These are phyloP conservation scores for Graphilbum fragrans DNA, from an alignment of 2,329 filamentous ascomycete genomes.

Conservation along the genomic window DNA sequence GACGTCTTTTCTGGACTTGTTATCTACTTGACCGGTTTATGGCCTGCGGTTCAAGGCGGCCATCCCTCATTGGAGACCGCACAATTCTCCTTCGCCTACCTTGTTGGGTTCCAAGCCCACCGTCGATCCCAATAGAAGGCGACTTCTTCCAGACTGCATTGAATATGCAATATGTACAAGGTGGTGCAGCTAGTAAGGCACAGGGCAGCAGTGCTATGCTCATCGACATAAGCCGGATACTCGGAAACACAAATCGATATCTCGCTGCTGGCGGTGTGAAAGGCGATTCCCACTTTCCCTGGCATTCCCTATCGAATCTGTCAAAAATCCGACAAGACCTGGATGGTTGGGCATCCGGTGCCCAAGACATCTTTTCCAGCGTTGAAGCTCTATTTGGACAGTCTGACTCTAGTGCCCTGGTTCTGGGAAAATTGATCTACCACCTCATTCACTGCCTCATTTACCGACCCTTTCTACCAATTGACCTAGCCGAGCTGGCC, in stretches of 20 bases:
- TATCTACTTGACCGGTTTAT: slow-evolving; percentile 80
- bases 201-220: slow-evolving; percentile 71
- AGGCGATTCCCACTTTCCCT: slow-evolving; percentile 81
- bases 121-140: slow-evolving; percentile 54
- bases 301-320: slow-evolving; percentile 75
- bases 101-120: slow-evolving; percentile 54
- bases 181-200: slow-evolving; percentile 49
- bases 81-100: slow-evolving; percentile 65
- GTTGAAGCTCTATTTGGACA: slow-evolving; percentile 66
- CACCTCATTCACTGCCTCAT: slow-evolving; percentile 79
- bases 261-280: slow-evolving; percentile 77
- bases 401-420: slow-evolving; percentile 62
- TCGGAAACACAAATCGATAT: slow-evolving; percentile 75
- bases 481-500: slow-evolving; percentile 69
- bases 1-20: slow-evolving; percentile 80
- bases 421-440: slow-evolving; percentile 77
- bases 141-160: slow-evolving; percentile 71
- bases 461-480: slow-evolving; percentile 76
- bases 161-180: slow-evolving; percentile 63
- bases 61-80: slow-evolving; percentile 68
- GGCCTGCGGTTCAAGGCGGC: slow-evolving; percentile 68
- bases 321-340: slow-evolving; percentile 79
- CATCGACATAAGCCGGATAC: slow-evolving; percentile 71
- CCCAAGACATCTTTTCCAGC: slow-evolving; percentile 66
- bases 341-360: slow-evolving; percentile 74